phyloP scores from a whole-genome alignment of 2,329 filamentous ascomycete genomes.

The Pseudopithomyces maydicus region DNA sequence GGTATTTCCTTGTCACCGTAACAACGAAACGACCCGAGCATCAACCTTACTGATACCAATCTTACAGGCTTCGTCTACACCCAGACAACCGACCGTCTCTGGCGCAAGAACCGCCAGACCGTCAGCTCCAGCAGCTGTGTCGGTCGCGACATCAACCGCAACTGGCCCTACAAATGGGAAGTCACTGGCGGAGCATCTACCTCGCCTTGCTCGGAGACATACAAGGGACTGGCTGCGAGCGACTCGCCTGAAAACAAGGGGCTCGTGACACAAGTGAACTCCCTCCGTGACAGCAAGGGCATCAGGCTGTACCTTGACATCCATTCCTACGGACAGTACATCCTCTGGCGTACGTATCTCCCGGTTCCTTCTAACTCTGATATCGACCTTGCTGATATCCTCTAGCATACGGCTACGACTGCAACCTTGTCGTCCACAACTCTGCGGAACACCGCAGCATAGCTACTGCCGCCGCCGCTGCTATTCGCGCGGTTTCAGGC shows the following conservation, averaged over 20 bases:
- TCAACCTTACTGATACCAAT: slow-evolving; percentile 11
- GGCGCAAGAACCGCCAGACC: slow-evolving; percentile 47
- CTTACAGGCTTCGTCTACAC: slow-evolving; percentile 43
- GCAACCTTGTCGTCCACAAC: slow-evolving; percentile 53
- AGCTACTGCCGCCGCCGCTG: slow-evolving; percentile 54
- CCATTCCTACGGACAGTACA: slow-evolving; percentile 58
- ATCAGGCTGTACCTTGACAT: slow-evolving; percentile 68
- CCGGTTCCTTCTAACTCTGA: not conserved
- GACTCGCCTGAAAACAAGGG: slow-evolving; percentile 41
- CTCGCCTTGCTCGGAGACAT: slow-evolving; percentile 44
- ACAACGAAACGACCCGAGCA: too few relatives aligned
- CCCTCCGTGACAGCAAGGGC: slow-evolving; percentile 51
- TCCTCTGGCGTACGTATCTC: slow-evolving; percentile 28
- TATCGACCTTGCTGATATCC: not conserved
- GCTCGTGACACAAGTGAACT: slow-evolving; percentile 50
- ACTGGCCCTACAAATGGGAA: slow-evolving; percentile 47
- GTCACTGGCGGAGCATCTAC: slow-evolving; percentile 41
- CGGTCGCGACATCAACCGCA: slow-evolving; percentile 47
- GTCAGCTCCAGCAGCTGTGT: slow-evolving; percentile 37
- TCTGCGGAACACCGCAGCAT: slow-evolving; percentile 56
- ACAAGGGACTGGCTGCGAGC: slow-evolving; percentile 39
- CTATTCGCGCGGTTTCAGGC: slow-evolving; percentile 60
- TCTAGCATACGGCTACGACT: slow-evolving; percentile 64
- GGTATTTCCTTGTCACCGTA: too few relatives aligned
- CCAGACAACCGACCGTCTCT: slow-evolving; percentile 46